A percentile compares a stretch with the other conserved stretches of the same genome.
Evolutionary conservation across 2,329 filamentous ascomycete species (phyloP).

Genomic region (Pleurostoma richardsiae): DNA sequence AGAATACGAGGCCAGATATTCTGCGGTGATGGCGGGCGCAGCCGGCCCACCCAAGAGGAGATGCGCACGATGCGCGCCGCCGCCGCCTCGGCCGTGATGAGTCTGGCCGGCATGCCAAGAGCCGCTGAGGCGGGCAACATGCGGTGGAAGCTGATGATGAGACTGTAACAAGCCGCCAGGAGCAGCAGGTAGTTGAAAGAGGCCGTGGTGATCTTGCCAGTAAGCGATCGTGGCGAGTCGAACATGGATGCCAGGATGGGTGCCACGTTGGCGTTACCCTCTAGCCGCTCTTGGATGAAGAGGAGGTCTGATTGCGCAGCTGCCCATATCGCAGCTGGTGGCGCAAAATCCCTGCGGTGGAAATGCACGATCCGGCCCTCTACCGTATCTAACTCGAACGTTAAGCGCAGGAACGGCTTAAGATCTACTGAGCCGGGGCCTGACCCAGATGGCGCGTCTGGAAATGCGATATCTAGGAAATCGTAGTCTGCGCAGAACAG

Average conservation of each 20-base stretch:
- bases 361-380: constrained; percentile 11
- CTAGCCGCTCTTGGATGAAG: constrained; percentile 7
- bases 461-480: constrained; percentile 11
- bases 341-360: constrained; percentile 4
- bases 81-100: constrained; percentile 9
- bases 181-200: constrained; percentile 12
- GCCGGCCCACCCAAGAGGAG: constrained; percentile 9
- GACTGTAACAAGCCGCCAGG: constrained; percentile 10
- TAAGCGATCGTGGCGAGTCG: constrained; percentile 5
- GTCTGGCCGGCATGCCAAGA: constrained; percentile 3
- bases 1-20: constrained; percentile 12
- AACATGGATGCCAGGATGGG: constrained; percentile 7
- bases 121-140: constrained; percentile 7
- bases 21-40: constrained; percentile 11
- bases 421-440: constrained; percentile 6
- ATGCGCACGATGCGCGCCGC: constrained; percentile 11
- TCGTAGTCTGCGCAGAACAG: constrained; percentile 11
- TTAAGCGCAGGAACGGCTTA: constrained; percentile 10
- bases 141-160: constrained; percentile 13
- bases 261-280: constrained; percentile 7
- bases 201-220: constrained; percentile 10
- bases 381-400: constrained; percentile 11
- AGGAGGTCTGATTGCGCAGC: constrained; percentile 9
- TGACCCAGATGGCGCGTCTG: constrained; percentile 2
- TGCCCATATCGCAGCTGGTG: constrained; percentile 6